Conservation (phyloP, 129 eudicot genomes). For the Centella asiatica region DNA sequence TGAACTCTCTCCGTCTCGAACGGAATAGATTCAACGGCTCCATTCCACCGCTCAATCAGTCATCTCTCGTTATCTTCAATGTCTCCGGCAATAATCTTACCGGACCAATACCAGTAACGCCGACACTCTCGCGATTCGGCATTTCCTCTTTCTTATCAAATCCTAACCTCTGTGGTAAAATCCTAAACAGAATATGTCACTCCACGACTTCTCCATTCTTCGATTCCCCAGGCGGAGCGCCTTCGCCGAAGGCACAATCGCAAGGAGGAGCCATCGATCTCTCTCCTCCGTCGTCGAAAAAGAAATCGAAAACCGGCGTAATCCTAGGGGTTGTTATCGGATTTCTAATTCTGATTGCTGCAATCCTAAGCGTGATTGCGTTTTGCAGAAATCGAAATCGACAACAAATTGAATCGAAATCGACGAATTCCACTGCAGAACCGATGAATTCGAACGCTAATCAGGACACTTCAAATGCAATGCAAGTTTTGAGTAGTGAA, state of each 20-base stretch:
- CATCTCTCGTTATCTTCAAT: constrained; percentile 42
- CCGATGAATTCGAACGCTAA: constrained; percentile 3
- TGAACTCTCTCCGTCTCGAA: constrained; percentile 50
- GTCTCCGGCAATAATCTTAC: constrained; percentile 62
- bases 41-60: constrained; percentile 71
- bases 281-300: constrained; percentile 29
- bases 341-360: constrained; percentile 35
- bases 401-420: constrained; percentile 16
- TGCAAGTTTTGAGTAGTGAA: constrained; percentile 13
- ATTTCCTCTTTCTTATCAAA: constrained; percentile 39
- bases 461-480: neutral
- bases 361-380: constrained; percentile 34
- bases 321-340: constrained; percentile 53
- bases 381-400: constrained; percentile 28
- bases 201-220: constrained; percentile 39
- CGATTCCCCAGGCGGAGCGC: constrained; percentile 35
- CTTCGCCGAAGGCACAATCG: constrained; percentile 45
- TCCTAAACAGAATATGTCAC: constrained; percentile 47
- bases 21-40: constrained; percentile 61
- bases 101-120: constrained; percentile 62
- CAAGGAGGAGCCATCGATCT: constrained; percentile 27
- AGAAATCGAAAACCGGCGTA: constrained; percentile 37
- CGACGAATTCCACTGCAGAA: constrained; percentile 15
- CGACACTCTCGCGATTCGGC: constrained; percentile 38
- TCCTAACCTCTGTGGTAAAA: constrained; percentile 70